These are phyloP conservation scores for Vanderwaltozyma polyspora DNA, from an alignment of 805 yeast species.

Conservation along the genomic window DNA sequence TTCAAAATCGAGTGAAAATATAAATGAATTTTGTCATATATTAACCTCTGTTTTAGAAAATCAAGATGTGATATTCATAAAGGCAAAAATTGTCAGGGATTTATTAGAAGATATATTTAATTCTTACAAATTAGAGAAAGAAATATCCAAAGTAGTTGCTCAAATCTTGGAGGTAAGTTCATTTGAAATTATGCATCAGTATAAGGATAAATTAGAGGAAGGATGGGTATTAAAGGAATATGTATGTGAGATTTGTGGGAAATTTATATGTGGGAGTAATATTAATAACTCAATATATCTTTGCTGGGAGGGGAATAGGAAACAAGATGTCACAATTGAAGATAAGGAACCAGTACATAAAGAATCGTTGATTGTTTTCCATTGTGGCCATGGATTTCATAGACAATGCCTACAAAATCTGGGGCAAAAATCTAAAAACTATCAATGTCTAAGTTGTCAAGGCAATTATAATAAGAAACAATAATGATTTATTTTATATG, in stretches of 20 bases:
- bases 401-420: conserved; percentile 18
- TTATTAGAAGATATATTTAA: conserved; percentile 52
- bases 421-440: conserved; percentile 14
- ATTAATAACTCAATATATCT: conserved; percentile 38
- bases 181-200: conserved; percentile 32
- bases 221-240: conserved; percentile 56
- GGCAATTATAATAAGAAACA: no score
- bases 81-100: conserved; percentile 47
- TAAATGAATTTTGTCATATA: conserved; percentile 40
- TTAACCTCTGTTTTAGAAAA: conserved; percentile 44
- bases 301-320: conserved; percentile 43
- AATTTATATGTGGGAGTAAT: conserved; percentile 58
- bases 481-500: no score
- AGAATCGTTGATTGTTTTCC: conserved; percentile 12
- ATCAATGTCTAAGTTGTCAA: conserved; percentile 17
- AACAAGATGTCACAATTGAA: conserved; percentile 13
- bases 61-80: conserved; percentile 36
- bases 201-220: conserved; percentile 32
- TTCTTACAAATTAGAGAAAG: conserved; percentile 54
- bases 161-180: conserved; percentile 48
- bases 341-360: not conserved
- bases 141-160: conserved; percentile 40
- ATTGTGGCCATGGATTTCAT: conserved; percentile 25
- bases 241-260: conserved; percentile 71
- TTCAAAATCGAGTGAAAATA: conserved; percentile 9